A percentile compares a stretch with the other conserved stretches of the same genome.
Evolutionary conservation across 345 rosid genomes (phyloP).

Genomic region (Eucalyptus marginata): DNA sequence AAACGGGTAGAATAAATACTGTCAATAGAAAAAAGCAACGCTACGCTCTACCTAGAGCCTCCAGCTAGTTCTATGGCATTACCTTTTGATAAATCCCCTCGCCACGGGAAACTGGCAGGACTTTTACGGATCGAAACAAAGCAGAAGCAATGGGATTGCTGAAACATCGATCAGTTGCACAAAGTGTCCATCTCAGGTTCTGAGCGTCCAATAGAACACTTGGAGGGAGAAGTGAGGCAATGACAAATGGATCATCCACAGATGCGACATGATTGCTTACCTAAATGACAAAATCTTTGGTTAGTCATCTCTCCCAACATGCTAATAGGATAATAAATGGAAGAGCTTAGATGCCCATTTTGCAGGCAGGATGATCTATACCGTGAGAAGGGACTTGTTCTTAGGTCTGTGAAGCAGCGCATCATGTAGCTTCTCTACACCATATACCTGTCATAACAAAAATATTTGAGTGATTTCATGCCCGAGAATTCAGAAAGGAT

Average conservation of each 20-base stretch:
- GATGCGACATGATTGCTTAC: conserved; percentile 98
- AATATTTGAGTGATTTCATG: not conserved
- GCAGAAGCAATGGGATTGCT: conserved; percentile 81
- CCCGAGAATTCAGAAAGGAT: not conserved
- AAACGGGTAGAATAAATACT: not conserved
- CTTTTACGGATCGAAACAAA: conserved; percentile 81
- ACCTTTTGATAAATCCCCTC: conserved; percentile 98
- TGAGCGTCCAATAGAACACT: conserved; percentile 71
- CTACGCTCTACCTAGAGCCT: not conserved
- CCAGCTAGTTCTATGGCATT: not conserved
- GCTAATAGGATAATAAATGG: not conserved
- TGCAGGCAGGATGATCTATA: conserved; percentile 1
- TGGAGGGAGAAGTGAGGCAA: conserved; percentile 87
- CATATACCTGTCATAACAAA: conserved; percentile 53
- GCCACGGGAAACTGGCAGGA: conserved; percentile 86
- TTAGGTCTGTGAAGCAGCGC: conserved; percentile 71
- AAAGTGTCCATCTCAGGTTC: conserved; percentile 91
- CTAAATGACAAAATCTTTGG: conserved; percentile 7
- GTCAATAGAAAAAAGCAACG: not conserved
- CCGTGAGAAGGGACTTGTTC: conserved; percentile 78
- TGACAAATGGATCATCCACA: conserved; percentile 86
- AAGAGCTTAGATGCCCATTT: not conserved
- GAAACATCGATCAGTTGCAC: conserved; percentile 93
- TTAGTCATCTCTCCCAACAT: not conserved
- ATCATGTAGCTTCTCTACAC: conserved; percentile 83